Base-by-base conservation (phyloP, 345 rosid species). In the Clarkia xantiana region DNA sequence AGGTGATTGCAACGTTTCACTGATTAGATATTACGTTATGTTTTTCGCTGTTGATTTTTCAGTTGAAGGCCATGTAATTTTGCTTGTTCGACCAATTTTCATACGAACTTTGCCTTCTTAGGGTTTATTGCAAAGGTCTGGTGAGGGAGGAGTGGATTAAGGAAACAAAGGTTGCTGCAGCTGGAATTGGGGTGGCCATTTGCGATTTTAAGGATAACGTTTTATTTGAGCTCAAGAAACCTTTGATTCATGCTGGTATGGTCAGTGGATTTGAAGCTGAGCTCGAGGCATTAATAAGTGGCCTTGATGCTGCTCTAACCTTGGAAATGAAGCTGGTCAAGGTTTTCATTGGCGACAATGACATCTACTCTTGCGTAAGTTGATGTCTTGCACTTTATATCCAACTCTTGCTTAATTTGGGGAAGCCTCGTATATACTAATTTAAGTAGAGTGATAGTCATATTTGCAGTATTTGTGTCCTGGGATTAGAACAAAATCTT, bases 291-390 rank as follows among this genome's bases (percentile, higher is more conserved):
- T 52, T 86, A 60, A 51, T 82, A 57, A 80, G 71, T 62, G 95
- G 84, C 17, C 71, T 87, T 11, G 68, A 66, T 40, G 79, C 72
- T n/a, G 91, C 84, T 16, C 59, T 72, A 42, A 42, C 50, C 53
- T 65, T 82, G 77, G 79, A 75, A 56, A 72, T 86, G 67, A 72
- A 69, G 45, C 67, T 68, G 42, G 62, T 80, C 13, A 59, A 62
- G 10, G 7, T 74, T 39, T 55, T 58, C 13, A 56, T 65, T 49
- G 72, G 78, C 52, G 66, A 69, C 47, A 59, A 40, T 52, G 61
- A 60, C 45, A 53, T 84, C 49, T 60, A 64, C 60, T 61, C 77
- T 48, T 80, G 66, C 44, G 93, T 82, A 54, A 72, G 95, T 71
- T 42, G 10, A 34, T 40, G 41, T 15, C 9, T 12, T 13, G 14